Conservation (phyloP, 1,139 yeast genomes). For the Debaryomyces sp. region DNA sequence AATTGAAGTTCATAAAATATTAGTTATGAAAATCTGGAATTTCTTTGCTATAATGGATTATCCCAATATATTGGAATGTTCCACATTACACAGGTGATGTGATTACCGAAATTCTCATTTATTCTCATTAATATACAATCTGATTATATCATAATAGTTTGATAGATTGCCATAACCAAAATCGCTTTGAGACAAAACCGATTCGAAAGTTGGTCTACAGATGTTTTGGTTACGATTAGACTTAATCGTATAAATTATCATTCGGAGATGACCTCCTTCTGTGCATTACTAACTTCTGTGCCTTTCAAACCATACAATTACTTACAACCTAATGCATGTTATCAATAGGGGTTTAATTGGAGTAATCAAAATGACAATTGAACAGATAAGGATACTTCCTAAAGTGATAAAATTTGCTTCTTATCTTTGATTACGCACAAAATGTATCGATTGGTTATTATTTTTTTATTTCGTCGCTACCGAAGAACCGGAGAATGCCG, state of each 20-base stretch:
- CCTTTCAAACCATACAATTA: neutral
- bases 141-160: no score
- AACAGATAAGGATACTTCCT: neutral
- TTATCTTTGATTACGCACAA: neutral
- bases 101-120: neutral
- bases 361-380: neutral
- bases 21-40: no score
- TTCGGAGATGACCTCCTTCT: neutral
- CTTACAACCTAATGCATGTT: neutral
- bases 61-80: no score
- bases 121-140: neutral
- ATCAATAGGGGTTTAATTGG: neutral
- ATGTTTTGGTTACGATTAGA: neutral
- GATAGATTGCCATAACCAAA: no score
- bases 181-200: neutral
- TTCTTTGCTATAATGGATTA: no score
- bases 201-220: neutral
- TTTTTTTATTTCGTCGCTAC: no score
- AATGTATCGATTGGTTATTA: neutral
- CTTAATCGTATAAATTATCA: neutral
- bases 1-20: no score
- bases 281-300: neutral
- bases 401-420: neutral
- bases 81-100: no score
- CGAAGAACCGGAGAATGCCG: neutral